These are phyloP conservation scores for Fraxinus ornus DNA, from an alignment of 305 asterid species.

Conservation along the genomic window DNA sequence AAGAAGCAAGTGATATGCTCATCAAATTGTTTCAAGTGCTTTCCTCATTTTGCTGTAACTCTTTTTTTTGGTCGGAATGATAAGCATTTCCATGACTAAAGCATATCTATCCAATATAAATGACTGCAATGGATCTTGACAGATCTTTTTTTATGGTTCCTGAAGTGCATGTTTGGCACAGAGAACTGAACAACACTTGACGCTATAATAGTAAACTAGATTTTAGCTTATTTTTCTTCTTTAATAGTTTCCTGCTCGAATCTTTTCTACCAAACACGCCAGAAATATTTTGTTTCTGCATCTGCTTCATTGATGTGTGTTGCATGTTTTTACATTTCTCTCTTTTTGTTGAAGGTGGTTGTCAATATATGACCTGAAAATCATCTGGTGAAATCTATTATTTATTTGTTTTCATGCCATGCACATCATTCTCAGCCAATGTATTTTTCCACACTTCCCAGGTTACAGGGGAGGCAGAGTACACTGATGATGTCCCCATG, in stretches of 20 bases:
- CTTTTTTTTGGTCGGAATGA: neutral
- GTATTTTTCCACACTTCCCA: conserved; percentile 32
- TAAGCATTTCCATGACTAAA: neutral
- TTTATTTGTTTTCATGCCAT: neutral
- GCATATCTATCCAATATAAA: neutral
- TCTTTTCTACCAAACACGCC: neutral
- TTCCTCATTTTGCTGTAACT: neutral
- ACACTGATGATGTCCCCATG: conserved; percentile 86
- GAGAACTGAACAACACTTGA: neutral
- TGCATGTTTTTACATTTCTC: neutral
- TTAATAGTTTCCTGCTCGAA: neutral
- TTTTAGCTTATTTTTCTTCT: neutral
- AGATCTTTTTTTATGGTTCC: neutral
- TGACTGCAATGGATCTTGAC: neutral
- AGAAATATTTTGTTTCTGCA: neutral
- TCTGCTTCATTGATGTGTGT: neutral
- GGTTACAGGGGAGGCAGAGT: conserved; percentile 99
- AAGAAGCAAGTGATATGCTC: neutral
- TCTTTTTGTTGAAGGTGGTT: neutral
- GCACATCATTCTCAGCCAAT: conserved; percentile 13
- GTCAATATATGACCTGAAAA: neutral
- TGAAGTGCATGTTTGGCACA: neutral
- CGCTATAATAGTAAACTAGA: neutral
- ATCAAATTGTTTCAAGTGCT: neutral
- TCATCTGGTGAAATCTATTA: neutral